phyloP scores from a whole-genome alignment of 305 asterid species.

The Fraxinus angustifolia region DNA sequence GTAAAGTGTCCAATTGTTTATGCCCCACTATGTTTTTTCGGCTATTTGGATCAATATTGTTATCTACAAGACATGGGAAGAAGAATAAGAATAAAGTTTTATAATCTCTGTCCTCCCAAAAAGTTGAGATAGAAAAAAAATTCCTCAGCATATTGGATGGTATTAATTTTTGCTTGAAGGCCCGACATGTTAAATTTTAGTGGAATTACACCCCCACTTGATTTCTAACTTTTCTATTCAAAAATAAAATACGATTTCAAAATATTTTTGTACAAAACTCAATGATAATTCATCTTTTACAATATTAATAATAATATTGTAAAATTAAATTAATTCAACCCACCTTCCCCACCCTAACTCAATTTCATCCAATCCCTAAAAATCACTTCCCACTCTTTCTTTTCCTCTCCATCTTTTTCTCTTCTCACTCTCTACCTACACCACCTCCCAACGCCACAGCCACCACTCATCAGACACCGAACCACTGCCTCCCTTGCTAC shows the following conservation, averaged over 20 bases:
- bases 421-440: no score
- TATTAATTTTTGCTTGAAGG: not conserved
- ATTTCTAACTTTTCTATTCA: not conserved
- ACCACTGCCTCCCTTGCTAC: no score
- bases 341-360: no score
- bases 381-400: no score
- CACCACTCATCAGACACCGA: no score
- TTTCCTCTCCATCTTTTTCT: no score
- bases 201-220: not conserved
- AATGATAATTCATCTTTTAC: not conserved
- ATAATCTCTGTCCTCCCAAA: not conserved
- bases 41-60: not conserved
- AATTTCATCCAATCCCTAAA: no score
- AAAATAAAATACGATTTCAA: not conserved
- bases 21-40: not conserved
- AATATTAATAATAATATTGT: not conserved
- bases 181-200: not conserved
- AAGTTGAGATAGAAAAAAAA: not conserved
- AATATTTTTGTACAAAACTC: not conserved
- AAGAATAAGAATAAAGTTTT: slow-evolving; percentile 31
- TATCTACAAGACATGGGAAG: not conserved
- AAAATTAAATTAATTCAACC: no score
- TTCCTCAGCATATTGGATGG: not conserved
- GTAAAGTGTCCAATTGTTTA: not conserved
- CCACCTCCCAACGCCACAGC: no score